phyloP scores from a whole-genome alignment of 1,284 basidiomycete species.

The Fomitiporia mediterranea region DNA sequence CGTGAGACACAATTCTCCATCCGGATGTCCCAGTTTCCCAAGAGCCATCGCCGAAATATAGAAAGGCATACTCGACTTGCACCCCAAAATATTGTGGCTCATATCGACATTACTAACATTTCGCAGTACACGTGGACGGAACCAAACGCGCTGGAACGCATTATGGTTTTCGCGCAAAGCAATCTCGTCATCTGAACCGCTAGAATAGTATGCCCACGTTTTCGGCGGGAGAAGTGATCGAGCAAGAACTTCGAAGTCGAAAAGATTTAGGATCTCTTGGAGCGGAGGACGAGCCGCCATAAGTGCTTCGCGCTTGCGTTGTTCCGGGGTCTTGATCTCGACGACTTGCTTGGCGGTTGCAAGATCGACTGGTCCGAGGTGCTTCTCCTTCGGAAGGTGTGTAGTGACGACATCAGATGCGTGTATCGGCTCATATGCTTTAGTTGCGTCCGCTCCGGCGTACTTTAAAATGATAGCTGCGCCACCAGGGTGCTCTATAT shows the following conservation, averaged over 20 bases:
- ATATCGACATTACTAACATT: conserved; percentile 61
- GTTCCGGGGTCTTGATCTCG: conserved; percentile 38
- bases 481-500: conserved; percentile 33
- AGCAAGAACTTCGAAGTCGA: conserved; percentile 67
- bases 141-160: conserved; percentile 70
- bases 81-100: conserved; percentile 54
- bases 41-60: conserved; percentile 69
- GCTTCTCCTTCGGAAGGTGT: conserved; percentile 49
- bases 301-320: conserved; percentile 37
- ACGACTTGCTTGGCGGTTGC: conserved; percentile 40
- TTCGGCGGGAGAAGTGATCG: conserved; percentile 48
- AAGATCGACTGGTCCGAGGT: conserved; percentile 49
- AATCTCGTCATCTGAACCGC: conserved; percentile 62
- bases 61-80: conserved; percentile 52
- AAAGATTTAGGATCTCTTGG: conserved; percentile 59
- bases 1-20: conserved; percentile 88
- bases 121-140: conserved; percentile 65
- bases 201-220: conserved; percentile 64
- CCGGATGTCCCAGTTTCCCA: conserved; percentile 91
- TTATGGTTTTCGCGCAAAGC: conserved; percentile 65
- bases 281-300: conserved; percentile 45
- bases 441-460: conserved; percentile 74
- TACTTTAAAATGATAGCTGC: conserved; percentile 62
- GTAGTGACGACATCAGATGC: conserved; percentile 59
- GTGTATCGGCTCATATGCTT: conserved; percentile 60